Evolutionary conservation across 768 basidiomycete species (phyloP), one percentile per base, ranked within the genome.

Genomic region (Podaxis sp.): DNA sequence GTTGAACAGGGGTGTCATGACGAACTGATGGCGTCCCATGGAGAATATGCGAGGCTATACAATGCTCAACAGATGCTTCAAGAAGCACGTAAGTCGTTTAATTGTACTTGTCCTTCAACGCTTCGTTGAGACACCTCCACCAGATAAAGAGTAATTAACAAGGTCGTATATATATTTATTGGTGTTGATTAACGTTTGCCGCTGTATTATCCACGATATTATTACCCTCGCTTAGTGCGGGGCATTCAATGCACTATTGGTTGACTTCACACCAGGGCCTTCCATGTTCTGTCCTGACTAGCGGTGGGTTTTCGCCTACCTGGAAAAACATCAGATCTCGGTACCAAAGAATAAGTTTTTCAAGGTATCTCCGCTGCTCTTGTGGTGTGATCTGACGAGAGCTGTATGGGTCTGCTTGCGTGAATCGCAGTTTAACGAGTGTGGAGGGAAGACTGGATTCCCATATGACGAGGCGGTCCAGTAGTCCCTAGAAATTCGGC

Each of bases 161-260:
- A 1, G 81, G 77, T 66, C n/a, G 5, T 42, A 42, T 56, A 26
- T 56, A 56, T 24, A 22, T 28, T 11, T n/a, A 39, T 15, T 19
- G 36, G 40, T 24, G 19, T 15, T 40, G 19, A 42, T 56, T 56
- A 42, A 24, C 19, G 7, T 19, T 49, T 19, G 22, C 48, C 4
- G 39, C 13, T 2, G 36, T n/a, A 39, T 7, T 17, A 55, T 8
- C 36, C 48, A 22, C 48, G 48, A 38, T 19, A 58, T 26, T 58
- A 58, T 48, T 28, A 46, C 22, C 17, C 15, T 57, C 56, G 17
- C 22, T 49, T 39, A 12, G 30, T 33, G 46, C 22, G 26, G 19
- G 44, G 48, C 12, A 8, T 46, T 56, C 3, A 55, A 33, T 62
- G 28, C 55, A 54, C 39, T 61, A 46, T 55, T 48, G 52, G 4